These are phyloP conservation scores for Coriaria nepalensis DNA, from an alignment of 306 rosid species.

Conservation along the genomic window DNA sequence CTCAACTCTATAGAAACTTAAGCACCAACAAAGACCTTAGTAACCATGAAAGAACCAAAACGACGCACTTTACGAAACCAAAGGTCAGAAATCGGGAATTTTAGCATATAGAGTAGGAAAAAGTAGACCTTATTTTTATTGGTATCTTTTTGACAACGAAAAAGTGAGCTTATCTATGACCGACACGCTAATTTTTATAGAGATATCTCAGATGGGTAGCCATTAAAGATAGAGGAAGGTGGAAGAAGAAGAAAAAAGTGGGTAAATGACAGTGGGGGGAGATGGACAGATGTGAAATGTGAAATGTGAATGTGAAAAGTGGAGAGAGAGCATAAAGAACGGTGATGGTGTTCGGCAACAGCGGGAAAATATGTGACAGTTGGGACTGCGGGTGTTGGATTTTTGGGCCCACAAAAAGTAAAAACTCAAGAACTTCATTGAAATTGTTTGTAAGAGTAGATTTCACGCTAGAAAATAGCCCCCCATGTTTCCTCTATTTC, in stretches of 20 bases:
- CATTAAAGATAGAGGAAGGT: slow-evolving; percentile 58
- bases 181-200: slow-evolving; percentile 46
- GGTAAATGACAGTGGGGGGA: slow-evolving; percentile 18
- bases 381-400: slow-evolving; percentile 54
- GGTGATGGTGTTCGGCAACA: slow-evolving; percentile 41
- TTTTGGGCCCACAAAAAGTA: slow-evolving; percentile 28
- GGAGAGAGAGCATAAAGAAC: slow-evolving; percentile 18
- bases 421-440: too few relatives aligned
- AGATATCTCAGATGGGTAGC: slow-evolving; percentile 33
- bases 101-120: not conserved
- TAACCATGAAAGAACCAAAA: too few relatives aligned
- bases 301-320: slow-evolving; percentile 8
- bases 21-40: not conserved
- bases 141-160: slow-evolving; percentile 37
- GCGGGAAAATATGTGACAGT: slow-evolving; percentile 52
- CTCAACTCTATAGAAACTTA: not conserved
- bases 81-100: too few relatives aligned
- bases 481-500: too few relatives aligned
- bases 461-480: too few relatives aligned
- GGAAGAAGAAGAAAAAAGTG: slow-evolving; percentile 11
- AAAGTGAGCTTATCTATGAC: slow-evolving; percentile 41
- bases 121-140: slow-evolving; percentile 21
- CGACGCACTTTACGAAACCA: too few relatives aligned
- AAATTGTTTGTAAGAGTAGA: too few relatives aligned
- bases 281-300: slow-evolving; percentile 6